phyloP scores from a whole-genome alignment of 169 alveolate species.

The Cryptosporidium sp. region DNA sequence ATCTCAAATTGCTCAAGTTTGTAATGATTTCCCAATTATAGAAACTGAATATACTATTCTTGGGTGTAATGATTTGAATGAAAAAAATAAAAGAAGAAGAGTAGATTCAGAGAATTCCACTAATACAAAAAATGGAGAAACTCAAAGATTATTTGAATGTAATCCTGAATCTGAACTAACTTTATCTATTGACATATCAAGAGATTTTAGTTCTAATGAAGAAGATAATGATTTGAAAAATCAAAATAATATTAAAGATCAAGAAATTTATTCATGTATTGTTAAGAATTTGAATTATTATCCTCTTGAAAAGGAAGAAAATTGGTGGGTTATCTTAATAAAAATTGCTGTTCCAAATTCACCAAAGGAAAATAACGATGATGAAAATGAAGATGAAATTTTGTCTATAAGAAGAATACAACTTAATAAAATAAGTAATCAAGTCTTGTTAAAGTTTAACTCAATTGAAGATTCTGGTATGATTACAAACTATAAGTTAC shows the following conservation, averaged over 20 bases:
- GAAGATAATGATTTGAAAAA: neutral
- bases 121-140: conserved; percentile 40
- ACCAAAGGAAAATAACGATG: conserved; percentile 90
- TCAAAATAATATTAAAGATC: conserved; percentile 75
- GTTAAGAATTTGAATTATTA: conserved; percentile 84
- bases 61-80: conserved; percentile 68
- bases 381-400: conserved; percentile 78
- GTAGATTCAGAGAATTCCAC: conserved; percentile 68
- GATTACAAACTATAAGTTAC: conserved; percentile 53
- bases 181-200: conserved; percentile 77
- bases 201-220: conserved; percentile 77
- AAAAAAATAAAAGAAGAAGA: conserved; percentile 69
- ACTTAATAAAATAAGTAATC: conserved; percentile 77
- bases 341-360: conserved; percentile 87
- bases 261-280: conserved; percentile 51
- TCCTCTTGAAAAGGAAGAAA: conserved; percentile 97
- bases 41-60: conserved; percentile 80
- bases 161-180: conserved; percentile 66
- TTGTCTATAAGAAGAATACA: conserved; percentile 68
- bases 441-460: conserved; percentile 85
- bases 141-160: conserved; percentile 78
- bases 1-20: conserved; percentile 86
- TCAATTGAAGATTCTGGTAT: conserved; percentile 84
- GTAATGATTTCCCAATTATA: conserved; percentile 91
- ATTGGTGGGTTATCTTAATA: conserved; percentile 98